Conservation (phyloP, 179 eudicot species). For the Heliamphora pulchella region DNA sequence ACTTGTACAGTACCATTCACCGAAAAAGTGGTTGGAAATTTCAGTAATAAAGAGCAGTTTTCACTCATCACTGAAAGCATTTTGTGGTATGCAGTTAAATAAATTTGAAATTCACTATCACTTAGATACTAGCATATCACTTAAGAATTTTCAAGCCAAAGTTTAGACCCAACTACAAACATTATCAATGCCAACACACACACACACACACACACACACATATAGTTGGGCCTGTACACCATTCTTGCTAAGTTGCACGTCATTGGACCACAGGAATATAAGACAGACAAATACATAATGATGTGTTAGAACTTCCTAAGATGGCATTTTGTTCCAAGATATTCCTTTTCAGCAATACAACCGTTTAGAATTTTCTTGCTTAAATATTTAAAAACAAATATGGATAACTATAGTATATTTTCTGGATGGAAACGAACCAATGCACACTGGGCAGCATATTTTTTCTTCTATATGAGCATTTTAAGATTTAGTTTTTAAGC, state of each 20-base stretch:
- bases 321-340: not conserved
- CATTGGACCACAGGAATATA: not conserved
- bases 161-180: too few relatives aligned
- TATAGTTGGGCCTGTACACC: too few relatives aligned
- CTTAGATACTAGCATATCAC: too few relatives aligned
- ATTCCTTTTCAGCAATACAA: not conserved
- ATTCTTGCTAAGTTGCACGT: not conserved
- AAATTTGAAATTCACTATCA: too few relatives aligned
- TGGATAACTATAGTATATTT: not conserved
- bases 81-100: too few relatives aligned
- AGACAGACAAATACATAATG: not conserved
- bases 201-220: too few relatives aligned
- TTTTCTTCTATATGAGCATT: not conserved
- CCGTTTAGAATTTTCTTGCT: not conserved
- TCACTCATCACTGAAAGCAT: too few relatives aligned
- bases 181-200: too few relatives aligned
- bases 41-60: too few relatives aligned
- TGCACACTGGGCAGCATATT: not conserved
- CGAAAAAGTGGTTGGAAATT: too few relatives aligned
- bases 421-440: not conserved
- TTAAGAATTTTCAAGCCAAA: too few relatives aligned
- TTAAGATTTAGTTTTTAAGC: not conserved
- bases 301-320: not conserved
- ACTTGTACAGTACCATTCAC: too few relatives aligned
- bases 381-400: not conserved